phyloP scores from a whole-genome alignment of 208 protist species.

The Naegleria gruberi region DNA sequence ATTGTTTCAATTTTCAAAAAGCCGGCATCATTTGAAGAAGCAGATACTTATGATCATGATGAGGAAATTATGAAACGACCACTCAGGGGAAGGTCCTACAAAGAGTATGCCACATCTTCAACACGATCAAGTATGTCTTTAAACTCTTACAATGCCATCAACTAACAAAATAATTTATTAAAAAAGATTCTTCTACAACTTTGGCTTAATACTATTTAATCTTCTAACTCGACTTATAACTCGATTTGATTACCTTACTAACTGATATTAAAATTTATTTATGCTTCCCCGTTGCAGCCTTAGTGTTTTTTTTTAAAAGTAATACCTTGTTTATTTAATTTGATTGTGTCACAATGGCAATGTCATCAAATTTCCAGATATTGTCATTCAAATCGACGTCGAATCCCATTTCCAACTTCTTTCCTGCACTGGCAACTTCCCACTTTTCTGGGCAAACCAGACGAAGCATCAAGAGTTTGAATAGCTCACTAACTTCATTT shows the following conservation, averaged over 20 bases:
- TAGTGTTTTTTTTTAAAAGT: no score
- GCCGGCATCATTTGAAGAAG: not conserved
- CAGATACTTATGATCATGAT: not conserved
- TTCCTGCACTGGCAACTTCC: not conserved
- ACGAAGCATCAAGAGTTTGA: not conserved
- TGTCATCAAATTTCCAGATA: not conserved
- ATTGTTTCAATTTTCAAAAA: not conserved
- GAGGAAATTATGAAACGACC: not conserved
- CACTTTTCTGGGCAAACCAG: not conserved
- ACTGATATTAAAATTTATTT: no score
- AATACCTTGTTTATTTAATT: no score
- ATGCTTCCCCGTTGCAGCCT: no score
- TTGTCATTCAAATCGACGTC: not conserved
- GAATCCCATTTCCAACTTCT: not conserved
- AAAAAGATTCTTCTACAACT: no score
- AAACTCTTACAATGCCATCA: not conserved
- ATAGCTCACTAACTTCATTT: not conserved
- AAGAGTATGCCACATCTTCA: not conserved
- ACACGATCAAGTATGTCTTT: not conserved
- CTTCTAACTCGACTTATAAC: no score
- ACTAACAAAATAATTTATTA: no score
- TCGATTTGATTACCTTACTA: no score
- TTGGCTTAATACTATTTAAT: no score
- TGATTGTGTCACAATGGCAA: no score
- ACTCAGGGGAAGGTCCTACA: not conserved